Evolutionary conservation across 768 basidiomycete genomes (phyloP).

Genomic region (Amanita brunnescens): DNA sequence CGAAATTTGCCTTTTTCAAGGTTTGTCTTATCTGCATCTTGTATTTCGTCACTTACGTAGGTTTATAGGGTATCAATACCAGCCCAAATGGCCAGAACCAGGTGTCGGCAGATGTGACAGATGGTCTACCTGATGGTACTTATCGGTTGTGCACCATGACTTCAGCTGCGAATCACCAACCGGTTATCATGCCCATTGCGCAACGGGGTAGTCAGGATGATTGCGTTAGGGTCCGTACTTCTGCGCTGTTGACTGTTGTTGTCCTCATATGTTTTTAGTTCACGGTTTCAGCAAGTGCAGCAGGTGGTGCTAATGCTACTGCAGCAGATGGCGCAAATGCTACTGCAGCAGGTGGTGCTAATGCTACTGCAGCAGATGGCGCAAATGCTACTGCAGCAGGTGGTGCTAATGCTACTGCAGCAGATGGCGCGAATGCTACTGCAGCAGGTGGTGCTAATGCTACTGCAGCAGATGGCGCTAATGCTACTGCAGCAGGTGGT

Average conservation of each 20-base stretch:
- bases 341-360: background rate
- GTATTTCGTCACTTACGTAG: slow-evolving; percentile 15
- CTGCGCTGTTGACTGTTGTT: background rate
- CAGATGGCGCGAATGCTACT: background rate
- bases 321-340: background rate
- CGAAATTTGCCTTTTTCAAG: slow-evolving; percentile 46
- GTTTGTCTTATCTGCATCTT: slow-evolving; percentile 6
- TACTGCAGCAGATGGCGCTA: no score
- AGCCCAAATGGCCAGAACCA: slow-evolving; percentile 35
- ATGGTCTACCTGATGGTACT: slow-evolving; percentile 46
- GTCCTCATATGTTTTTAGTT: slow-evolving; percentile 18
- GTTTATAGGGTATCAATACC: slow-evolving; percentile 37
- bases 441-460: background rate
- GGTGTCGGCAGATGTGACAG: slow-evolving; percentile 40
- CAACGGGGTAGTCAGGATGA: slow-evolving; percentile 58
- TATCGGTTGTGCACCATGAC: slow-evolving; percentile 57
- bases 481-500: no score
- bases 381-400: slow-evolving; percentile 1
- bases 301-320: slow-evolving; percentile 12
- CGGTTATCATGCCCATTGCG: slow-evolving; percentile 46
- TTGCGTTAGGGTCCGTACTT: slow-evolving; percentile 41
- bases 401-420: slow-evolving; percentile 7
- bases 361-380: no score
- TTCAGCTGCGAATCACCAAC: slow-evolving; percentile 49
- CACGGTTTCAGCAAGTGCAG: slow-evolving; percentile 20